Evolutionary conservation across 768 basidiomycete genomes (phyloP).

Genomic region (Pleurotus ostreatus): DNA sequence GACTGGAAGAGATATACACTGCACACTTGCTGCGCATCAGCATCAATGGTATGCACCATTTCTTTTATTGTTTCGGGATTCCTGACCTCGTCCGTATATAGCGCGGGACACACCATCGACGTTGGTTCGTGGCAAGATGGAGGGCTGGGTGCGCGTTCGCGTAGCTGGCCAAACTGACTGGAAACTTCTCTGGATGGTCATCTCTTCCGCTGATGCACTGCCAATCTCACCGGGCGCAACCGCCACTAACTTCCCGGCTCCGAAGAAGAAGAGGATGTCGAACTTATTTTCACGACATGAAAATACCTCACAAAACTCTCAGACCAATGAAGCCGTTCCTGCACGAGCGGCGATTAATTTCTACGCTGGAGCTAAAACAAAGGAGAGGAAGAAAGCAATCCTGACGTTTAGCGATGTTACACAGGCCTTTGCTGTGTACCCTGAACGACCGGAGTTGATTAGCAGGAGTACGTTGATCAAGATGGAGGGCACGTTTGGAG

Average conservation of each 20-base stretch:
- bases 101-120: constrained; percentile 55
- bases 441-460: constrained; percentile 91
- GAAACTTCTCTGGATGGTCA: constrained; percentile 86
- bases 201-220: constrained; percentile 33
- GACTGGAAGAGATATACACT: constrained; percentile 96
- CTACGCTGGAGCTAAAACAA: constrained; percentile 60
- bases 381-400: constrained; percentile 69
- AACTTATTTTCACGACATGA: constrained; percentile 56
- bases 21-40: constrained; percentile 86
- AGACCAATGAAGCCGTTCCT: constrained; percentile 20
- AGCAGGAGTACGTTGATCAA: constrained; percentile 88
- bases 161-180: constrained; percentile 98
- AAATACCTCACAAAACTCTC: constrained; percentile 20
- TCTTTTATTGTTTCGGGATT: not conserved
- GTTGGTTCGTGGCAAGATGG: constrained; percentile 69
- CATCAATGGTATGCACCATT: constrained; percentile 33
- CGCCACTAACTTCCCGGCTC: constrained; percentile 16
- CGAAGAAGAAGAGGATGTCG: constrained; percentile 61
- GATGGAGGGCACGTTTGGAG: constrained; percentile 79
- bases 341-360: constrained; percentile 44
- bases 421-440: constrained; percentile 93
- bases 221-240: constrained; percentile 18
- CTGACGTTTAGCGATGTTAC: constrained; percentile 67
- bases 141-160: constrained; percentile 89
- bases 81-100: constrained; percentile 16